Conservation (phyloP, 306 rosid genomes). For the Cucurbita pepo region DNA sequence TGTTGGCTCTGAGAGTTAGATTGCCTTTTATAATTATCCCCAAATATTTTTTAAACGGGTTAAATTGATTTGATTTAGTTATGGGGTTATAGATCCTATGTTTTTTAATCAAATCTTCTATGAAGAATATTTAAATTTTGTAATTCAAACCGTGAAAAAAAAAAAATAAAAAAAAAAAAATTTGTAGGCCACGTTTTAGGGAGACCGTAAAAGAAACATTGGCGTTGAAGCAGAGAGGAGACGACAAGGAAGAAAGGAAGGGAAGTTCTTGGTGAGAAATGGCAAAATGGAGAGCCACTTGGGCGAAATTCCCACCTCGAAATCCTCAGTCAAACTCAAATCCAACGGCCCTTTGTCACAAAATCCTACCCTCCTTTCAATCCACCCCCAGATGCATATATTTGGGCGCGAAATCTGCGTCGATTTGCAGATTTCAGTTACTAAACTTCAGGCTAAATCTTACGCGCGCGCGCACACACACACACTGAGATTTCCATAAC, state of each 20-base stretch:
- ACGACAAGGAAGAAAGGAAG: not conserved
- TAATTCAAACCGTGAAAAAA: too few relatives aligned
- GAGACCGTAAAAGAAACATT: too few relatives aligned
- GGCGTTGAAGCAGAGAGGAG: not conserved
- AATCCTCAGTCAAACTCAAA: not conserved
- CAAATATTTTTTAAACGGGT: too few relatives aligned
- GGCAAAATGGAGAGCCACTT: not conserved
- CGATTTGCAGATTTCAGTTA: not conserved
- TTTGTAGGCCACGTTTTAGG: too few relatives aligned
- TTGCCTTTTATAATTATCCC: too few relatives aligned
- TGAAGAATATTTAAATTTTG: too few relatives aligned
- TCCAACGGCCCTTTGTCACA: not conserved
- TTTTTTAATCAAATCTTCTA: too few relatives aligned
- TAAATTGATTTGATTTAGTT: too few relatives aligned
- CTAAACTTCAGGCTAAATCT: not conserved
- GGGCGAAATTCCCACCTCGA: not conserved
- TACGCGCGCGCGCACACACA: not conserved
- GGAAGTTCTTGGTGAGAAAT: not conserved
- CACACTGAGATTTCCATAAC: constrained; percentile 9
- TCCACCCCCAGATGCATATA: not conserved
- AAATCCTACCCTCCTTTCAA: not conserved
- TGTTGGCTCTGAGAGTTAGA: too few relatives aligned
- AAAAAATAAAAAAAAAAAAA: too few relatives aligned
- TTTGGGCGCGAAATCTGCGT: constrained; percentile 2
- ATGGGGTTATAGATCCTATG: too few relatives aligned